Conservation (phyloP, 2,329 filamentous ascomycete species). For the Endoconidiophora laricicola region DNA sequence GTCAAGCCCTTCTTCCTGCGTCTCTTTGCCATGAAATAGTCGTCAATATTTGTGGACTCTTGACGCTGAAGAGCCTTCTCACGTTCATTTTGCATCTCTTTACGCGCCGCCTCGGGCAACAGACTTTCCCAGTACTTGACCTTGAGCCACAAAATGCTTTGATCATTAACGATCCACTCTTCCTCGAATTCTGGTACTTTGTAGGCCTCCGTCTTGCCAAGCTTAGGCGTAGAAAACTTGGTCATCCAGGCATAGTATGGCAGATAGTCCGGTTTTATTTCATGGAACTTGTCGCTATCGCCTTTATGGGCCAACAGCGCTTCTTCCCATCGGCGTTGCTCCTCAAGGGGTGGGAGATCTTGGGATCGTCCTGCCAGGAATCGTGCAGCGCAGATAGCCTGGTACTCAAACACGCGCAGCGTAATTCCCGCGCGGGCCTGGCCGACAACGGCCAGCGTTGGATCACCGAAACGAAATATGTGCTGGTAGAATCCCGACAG, state of each 20-base stretch:
- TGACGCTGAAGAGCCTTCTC: background rate
- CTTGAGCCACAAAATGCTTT: constrained; percentile 18
- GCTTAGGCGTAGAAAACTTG: constrained; percentile 23
- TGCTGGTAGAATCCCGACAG: constrained; percentile 23
- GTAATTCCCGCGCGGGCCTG: constrained; percentile 23
- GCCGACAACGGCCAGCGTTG: constrained; percentile 21
- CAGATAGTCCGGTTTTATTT: constrained; percentile 21
- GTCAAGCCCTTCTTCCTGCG: background rate
- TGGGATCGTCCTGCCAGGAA: constrained; percentile 20
- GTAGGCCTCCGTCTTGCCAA: constrained; percentile 22
- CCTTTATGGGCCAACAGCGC: constrained; percentile 17
- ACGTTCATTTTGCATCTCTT: background rate
- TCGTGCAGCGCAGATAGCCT: constrained; percentile 23
- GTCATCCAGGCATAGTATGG: constrained; percentile 25
- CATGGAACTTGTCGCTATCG: constrained; percentile 22
- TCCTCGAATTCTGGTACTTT: constrained; percentile 26
- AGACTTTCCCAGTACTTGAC: constrained; percentile 18
- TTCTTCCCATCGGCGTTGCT: constrained; percentile 21
- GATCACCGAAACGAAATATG: constrained; percentile 22
- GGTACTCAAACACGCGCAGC: constrained; percentile 24
- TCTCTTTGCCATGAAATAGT: background rate
- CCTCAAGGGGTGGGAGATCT: constrained; percentile 16
- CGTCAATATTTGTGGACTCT: no score
- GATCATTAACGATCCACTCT: constrained; percentile 19
- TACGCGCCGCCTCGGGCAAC: constrained; percentile 16